phyloP scores from a whole-genome alignment of 148 eudicot genomes.

The Amaranthus hypochondriacus region DNA sequence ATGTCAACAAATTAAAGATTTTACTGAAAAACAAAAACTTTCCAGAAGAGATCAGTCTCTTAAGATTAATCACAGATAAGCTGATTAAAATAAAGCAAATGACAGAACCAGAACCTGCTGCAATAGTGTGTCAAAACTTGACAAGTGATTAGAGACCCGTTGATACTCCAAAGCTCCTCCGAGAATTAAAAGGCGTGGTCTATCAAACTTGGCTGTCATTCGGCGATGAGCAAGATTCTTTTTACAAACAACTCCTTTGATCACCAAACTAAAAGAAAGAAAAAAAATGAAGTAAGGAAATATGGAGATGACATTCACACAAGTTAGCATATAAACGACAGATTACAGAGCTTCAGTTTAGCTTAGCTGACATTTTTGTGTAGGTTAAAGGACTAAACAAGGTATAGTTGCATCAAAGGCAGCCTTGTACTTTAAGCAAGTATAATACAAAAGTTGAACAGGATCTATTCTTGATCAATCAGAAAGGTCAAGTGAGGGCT shows the following conservation, averaged over 20 bases:
- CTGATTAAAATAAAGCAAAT: constrained; percentile 10
- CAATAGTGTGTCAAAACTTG: constrained; percentile 86
- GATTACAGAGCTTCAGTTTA: neutral
- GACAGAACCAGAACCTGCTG: constrained; percentile 61
- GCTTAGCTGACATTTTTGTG: neutral
- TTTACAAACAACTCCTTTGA: constrained; percentile 97
- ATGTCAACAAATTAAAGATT: constrained; percentile 4
- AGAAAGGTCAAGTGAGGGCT: neutral
- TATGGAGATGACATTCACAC: constrained; percentile 7
- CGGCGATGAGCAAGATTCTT: constrained; percentile 97
- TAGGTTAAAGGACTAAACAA: neutral
- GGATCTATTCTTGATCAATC: neutral
- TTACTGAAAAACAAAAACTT: neutral
- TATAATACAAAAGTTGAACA: neutral
- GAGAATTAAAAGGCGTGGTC: constrained; percentile 76
- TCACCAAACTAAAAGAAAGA: constrained; percentile 46
- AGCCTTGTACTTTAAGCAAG: neutral
- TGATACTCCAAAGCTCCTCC: constrained; percentile 99
- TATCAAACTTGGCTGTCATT: constrained; percentile 84
- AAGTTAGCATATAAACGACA: neutral
- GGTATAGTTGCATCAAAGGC: neutral
- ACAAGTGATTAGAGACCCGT: constrained; percentile 72
- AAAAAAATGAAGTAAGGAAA: constrained; percentile 8
- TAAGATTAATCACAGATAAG: constrained; percentile 2
- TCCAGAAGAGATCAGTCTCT: neutral